These are phyloP conservation scores for Pichia scutulata DNA, from an alignment of 805 yeast species.

Conservation along the genomic window DNA sequence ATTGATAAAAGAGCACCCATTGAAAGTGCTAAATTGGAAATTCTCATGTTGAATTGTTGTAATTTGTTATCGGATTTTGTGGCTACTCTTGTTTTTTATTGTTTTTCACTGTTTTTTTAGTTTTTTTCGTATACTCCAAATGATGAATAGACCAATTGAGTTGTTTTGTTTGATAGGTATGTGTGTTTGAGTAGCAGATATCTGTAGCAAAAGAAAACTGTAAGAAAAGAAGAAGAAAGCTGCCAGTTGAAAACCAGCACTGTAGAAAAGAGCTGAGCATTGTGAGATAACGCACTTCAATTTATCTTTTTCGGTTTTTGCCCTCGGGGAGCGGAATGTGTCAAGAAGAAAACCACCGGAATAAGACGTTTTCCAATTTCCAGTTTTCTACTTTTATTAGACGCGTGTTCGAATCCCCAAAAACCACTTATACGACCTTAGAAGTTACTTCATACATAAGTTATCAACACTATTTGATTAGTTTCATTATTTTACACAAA, in stretches of 20 bases:
- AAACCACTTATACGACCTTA: too few species aligned
- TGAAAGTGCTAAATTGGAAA: conserved; percentile 8
- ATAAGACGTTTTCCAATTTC: too few species aligned
- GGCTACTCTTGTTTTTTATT: background rate
- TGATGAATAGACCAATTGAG: background rate
- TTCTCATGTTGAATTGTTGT: background rate
- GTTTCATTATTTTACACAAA: background rate
- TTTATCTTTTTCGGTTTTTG: background rate
- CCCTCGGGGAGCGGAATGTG: background rate
- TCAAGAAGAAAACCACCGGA: background rate
- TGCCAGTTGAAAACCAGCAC: background rate
- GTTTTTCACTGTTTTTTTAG: background rate
- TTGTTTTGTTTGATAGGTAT: background rate
- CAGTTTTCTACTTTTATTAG: too few species aligned
- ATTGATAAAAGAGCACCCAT: conserved; percentile 4
- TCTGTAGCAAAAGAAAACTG: background rate
- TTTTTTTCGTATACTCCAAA: background rate
- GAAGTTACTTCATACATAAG: too few species aligned
- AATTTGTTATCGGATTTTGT: background rate
- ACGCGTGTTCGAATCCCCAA: background rate
- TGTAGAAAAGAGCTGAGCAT: background rate
- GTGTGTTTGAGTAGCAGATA: background rate
- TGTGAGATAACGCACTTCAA: background rate
- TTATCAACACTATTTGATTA: too few species aligned
- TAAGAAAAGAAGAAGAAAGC: background rate